Evolutionary conservation across 164 flowering plant species (phyloP), one percentile per base, ranked within the genome.

Genomic region (Vitis labrusca): DNA sequence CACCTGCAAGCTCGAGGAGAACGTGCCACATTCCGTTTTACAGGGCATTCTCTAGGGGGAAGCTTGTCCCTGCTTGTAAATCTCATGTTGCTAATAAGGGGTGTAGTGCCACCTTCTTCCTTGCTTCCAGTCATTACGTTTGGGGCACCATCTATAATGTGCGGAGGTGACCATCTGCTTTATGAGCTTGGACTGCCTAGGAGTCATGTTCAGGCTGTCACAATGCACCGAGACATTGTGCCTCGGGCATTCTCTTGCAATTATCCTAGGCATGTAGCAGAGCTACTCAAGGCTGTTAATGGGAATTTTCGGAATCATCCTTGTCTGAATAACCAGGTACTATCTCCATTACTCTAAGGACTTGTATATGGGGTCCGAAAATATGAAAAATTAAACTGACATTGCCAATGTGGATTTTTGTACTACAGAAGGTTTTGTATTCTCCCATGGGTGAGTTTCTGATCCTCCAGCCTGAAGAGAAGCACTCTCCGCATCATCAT

Each of bases 1-100:
- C 97, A 93, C 78, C 29, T 96, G 23, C 80, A 82, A 70, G 72
- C 89, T 61, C 83, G 69, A 60, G 94, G 98, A 0, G 69, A 72
- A 17, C 81, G 76, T n/a, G 93, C 97, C 61, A 85, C 80, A n/a
- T 81, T 93, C 66, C 93, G 97, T 66, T 93, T 93, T 83, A 93
- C 99, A 8, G 98, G 99, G 50, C 99, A 96, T 80, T 96, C 99
- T 56, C 90, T 96, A 6, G 99, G 99, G 0, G 97, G 98, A 72
- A 92, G 99, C 80, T 83, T 96, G 79, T 81, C 97, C 0, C 60
- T 93, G 69, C 89, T 96, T 0, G 59, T 96, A 50, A 96, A 86
- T 77, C 93, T 96, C 75, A 89, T 96, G 99, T 66, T 96, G 65
- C 77, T 96, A 7, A 86, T 91, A 71, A 80, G 98, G 29, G 90